Conservation (phyloP, 139 green algal species). For the Astrephomene gubernaculifera region DNA sequence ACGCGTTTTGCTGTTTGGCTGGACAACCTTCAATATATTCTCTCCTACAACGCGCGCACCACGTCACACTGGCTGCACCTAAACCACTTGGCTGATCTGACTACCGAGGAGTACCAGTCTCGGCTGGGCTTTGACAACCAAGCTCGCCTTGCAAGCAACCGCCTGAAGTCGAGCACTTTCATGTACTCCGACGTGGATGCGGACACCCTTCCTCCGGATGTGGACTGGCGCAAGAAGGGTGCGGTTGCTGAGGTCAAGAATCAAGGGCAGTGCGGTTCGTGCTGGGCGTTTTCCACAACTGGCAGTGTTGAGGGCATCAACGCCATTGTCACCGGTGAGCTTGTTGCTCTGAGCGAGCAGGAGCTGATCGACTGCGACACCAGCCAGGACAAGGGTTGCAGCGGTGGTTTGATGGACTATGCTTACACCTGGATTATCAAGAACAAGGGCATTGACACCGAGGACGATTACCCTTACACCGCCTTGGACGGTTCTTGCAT, state of each 20-base stretch:
- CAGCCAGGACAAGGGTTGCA: conserved; percentile 77
- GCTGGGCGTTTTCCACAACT: conserved; percentile 97
- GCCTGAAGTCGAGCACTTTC: conserved; percentile 52
- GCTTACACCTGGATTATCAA: conserved; percentile 88
- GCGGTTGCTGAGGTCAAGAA: conserved; percentile 96
- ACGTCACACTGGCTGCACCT: conserved; percentile 83
- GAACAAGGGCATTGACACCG: conserved; percentile 92
- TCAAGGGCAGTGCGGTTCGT: conserved; percentile 92
- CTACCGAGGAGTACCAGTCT: conserved; percentile 77
- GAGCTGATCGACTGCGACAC: conserved; percentile 94
- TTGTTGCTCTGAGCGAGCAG: conserved; percentile 93
- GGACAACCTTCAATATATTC: conserved; percentile 86
- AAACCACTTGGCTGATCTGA: conserved; percentile 89
- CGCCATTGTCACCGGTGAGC: conserved; percentile 83
- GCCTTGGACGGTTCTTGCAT: conserved; percentile 63
- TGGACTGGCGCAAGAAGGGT: conserved; percentile 89
- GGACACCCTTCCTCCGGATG: conserved; percentile 56
- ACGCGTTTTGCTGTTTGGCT: conserved; percentile 80
- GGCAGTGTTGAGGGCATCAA: conserved; percentile 94
- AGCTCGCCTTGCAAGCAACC: conserved; percentile 8
- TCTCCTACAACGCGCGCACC: conserved; percentile 79
- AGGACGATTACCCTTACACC: conserved; percentile 80
- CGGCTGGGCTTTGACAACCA: conserved; percentile 71
- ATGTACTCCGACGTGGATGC: conserved; percentile 65
- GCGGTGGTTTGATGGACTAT: conserved; percentile 95